Percentiles rank a stretch among this genome's conserved stretches.
Evolutionary conservation across 2,329 filamentous ascomycete species (phyloP).

Genomic region (Penicillium sp.): DNA sequence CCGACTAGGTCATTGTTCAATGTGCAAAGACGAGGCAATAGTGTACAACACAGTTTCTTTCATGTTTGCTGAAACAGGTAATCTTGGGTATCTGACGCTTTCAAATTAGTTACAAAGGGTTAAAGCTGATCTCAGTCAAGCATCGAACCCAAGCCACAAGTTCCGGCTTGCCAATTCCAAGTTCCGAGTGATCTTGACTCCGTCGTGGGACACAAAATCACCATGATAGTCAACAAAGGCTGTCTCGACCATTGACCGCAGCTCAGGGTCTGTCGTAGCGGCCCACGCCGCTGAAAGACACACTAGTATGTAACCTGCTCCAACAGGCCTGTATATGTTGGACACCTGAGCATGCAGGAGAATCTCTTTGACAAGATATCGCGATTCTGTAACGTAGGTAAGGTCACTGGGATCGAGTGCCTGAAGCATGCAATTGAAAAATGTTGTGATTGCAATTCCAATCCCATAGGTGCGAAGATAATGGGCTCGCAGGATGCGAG

Average conservation of each 20-base stretch:
- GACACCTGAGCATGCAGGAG: conserved; percentile 28
- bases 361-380: conserved; percentile 25
- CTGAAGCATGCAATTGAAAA: conserved; percentile 35
- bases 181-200: neutral
- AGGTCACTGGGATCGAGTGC: conserved; percentile 27
- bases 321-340: conserved; percentile 32
- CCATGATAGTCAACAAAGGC: conserved; percentile 25
- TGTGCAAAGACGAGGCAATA: too few species aligned
- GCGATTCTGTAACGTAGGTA: conserved; percentile 18
- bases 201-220: conserved; percentile 21
- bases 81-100: neutral
- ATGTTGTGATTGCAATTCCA: conserved; percentile 29
- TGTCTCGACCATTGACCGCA: conserved; percentile 17
- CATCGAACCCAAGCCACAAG: conserved; percentile 11
- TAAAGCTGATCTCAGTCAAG: neutral
- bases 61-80: too few species aligned
- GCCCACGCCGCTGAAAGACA: conserved; percentile 28
- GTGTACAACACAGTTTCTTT: too few species aligned
- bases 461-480: conserved; percentile 35
- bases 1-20: too few species aligned
- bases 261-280: conserved; percentile 18
- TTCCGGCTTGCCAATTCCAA: conserved; percentile 12
- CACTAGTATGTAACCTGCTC: conserved; percentile 30
- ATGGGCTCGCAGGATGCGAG: conserved; percentile 27
- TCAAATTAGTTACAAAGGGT: neutral